Conservation (phyloP, 2,329 filamentous ascomycete species). For the Penicillium sp. region DNA sequence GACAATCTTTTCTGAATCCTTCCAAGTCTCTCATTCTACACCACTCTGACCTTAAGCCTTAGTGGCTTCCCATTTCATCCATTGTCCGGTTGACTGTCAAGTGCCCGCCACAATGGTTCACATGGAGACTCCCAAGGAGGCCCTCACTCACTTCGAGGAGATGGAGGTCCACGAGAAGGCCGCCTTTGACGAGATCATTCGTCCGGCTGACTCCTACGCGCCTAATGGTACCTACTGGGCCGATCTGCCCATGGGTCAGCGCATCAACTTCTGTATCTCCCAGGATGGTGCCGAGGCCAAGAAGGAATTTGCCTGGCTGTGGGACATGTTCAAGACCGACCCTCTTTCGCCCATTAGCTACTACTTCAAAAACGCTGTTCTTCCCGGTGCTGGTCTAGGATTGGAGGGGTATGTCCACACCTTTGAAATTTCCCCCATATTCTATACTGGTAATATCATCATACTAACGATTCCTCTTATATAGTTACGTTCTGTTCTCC, state of each 20-base stretch:
- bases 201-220: constrained; percentile 86
- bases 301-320: constrained; percentile 69
- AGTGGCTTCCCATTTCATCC: background rate
- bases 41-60: background rate
- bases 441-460: background rate
- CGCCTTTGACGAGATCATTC: constrained; percentile 77
- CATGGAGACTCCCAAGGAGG: constrained; percentile 31
- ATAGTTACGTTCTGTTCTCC: constrained; percentile 69
- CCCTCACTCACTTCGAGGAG: constrained; percentile 44
- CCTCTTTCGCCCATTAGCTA: constrained; percentile 78
- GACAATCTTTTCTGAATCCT: constrained; percentile 5
- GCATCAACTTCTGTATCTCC: constrained; percentile 72
- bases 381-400: constrained; percentile 87
- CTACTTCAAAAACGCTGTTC: constrained; percentile 87
- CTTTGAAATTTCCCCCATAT: background rate
- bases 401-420: constrained; percentile 81
- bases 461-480: background rate
- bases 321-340: constrained; percentile 81
- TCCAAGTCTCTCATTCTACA: background rate
- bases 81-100: background rate
- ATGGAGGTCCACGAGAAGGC: constrained; percentile 64
- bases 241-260: constrained; percentile 72
- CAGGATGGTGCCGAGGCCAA: constrained; percentile 72
- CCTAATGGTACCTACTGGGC: constrained; percentile 88
- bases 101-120: constrained; percentile 3